Percentiles rank a stretch among this genome's conserved stretches.
phyloP scores from a whole-genome alignment of 345 rosid species.

The Moringa oleifera region DNA sequence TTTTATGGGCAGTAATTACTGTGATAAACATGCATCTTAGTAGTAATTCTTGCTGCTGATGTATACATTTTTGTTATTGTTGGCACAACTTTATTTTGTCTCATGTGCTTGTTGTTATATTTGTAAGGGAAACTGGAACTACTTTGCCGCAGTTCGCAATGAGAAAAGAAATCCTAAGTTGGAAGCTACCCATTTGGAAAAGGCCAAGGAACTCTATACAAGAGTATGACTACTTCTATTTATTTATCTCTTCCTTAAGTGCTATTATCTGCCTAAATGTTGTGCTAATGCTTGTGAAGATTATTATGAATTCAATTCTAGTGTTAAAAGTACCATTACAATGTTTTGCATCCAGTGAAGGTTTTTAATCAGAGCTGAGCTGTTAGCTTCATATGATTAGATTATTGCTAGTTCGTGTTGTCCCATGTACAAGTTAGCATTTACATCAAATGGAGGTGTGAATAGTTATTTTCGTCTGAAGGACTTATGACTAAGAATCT shows the following conservation, averaged over 20 bases:
- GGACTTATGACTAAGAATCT: too few relatives aligned
- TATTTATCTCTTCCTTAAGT: conserved; percentile 8
- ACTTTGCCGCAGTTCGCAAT: conserved; percentile 93
- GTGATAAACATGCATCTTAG: neutral
- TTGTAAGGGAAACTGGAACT: conserved; percentile 94
- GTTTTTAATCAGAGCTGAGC: conserved; percentile 7
- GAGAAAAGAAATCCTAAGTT: conserved; percentile 95
- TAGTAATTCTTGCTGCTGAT: neutral
- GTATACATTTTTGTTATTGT: neutral
- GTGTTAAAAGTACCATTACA: neutral
- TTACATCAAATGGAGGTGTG: neutral
- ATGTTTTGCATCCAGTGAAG: neutral
- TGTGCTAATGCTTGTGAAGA: conserved; percentile 4
- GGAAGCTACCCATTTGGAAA: conserved; percentile 98
- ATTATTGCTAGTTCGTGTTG: neutral
- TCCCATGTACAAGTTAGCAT: neutral
- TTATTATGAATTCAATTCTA: neutral
- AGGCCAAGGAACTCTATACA: conserved; percentile 92
- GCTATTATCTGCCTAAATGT: neutral
- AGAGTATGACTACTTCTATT: conserved; percentile 41
- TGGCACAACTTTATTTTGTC: conserved; percentile 2
- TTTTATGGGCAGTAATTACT: conserved; percentile 1
- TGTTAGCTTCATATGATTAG: neutral
- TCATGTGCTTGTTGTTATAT: conserved; percentile 14
- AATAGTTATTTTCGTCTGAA: too few relatives aligned